Evolutionary conservation across 2,329 filamentous ascomycete species (phyloP), one percentile per base, ranked within the genome.

Genomic region (Colletotrichum kahawae): DNA sequence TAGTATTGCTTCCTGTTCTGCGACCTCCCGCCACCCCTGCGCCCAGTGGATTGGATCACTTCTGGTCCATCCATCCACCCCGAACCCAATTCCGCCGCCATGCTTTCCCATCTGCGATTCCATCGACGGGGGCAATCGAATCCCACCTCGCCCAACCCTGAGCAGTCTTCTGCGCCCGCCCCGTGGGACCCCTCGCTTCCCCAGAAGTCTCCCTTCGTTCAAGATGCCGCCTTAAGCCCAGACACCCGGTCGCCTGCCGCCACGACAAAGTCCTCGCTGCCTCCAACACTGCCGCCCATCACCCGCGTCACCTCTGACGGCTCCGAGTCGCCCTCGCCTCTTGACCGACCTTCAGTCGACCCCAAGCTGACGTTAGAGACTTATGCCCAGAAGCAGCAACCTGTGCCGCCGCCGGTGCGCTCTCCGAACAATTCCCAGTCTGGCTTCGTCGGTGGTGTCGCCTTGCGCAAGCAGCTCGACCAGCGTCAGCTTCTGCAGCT

Each of bases 71-170:
- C 65, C 70, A 29, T 66, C 72, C 54, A 67, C 54, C 60, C 34
- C 62, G 8, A 71, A 21, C 14, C 38, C 29, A 36, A 13, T 27
- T 6, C 12, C 24, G 29, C 69, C 33, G 48, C 74, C 59, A 90
- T 90, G 88, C 84, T 90, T 68, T 89, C 88, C 77, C 87, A 89
- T 82, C 85, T 91, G 63, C 89, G 90, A 79, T 91, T 92, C 82
- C 90, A 91, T 79, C 88, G 90, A 79, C 88, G 90, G 79, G 89
- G 85, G 63, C 86, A 87, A 78, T 91, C 90, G 70, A 90, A 88
- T 83, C 90, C 90, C 76, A 85, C 87, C 29, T 91, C 90, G 38
- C 89, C 90, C 7, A 80, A 86, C 31, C 85, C 87, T 68, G 89
- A 91, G 71, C 87, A 86, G 71, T 80, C 85, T 51, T 87, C 86